Evolutionary conservation across 148 eudicot species (phyloP).

Genomic region (Nepenthes gracilis): DNA sequence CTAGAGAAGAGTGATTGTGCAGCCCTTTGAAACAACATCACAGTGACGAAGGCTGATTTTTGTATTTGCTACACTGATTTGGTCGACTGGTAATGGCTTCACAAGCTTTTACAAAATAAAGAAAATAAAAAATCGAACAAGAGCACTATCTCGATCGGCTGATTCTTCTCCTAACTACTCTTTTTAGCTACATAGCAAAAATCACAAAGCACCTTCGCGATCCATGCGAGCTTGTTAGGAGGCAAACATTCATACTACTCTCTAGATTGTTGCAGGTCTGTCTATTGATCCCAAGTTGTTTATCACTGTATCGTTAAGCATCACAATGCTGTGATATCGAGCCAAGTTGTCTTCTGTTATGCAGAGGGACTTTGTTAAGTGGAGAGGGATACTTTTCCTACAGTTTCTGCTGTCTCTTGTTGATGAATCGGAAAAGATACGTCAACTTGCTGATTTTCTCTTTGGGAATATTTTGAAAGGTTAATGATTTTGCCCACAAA

Average conservation of each 20-base stretch:
- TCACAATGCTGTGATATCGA: background rate
- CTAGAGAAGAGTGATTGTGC: constrained; percentile 87
- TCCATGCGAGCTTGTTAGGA: constrained; percentile 84
- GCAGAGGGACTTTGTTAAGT: constrained; percentile 97
- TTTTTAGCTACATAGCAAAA: constrained; percentile 67
- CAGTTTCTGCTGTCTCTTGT: constrained; percentile 78
- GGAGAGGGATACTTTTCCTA: constrained; percentile 93
- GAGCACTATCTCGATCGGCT: background rate
- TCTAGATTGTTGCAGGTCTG: constrained; percentile 83
- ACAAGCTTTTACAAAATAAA: background rate
- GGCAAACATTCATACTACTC: constrained; percentile 89
- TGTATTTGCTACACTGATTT: constrained; percentile 92
- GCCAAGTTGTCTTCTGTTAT: constrained; percentile 7
- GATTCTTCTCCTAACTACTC: constrained; percentile 10
- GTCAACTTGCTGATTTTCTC: constrained; percentile 85
- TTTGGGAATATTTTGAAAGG: constrained; percentile 96
- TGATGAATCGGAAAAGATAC: constrained; percentile 82
- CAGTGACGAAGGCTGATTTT: constrained; percentile 87
- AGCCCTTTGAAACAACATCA: constrained; percentile 78
- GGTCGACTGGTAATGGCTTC: constrained; percentile 69
- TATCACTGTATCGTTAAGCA: background rate
- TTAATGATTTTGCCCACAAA: constrained; percentile 1
- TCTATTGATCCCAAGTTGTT: constrained; percentile 1
- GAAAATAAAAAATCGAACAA: background rate
- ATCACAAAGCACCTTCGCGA: constrained; percentile 95